A percentile compares a stretch with the other conserved stretches of the same genome.
These are phyloP conservation scores for Syzygium jambos DNA, from an alignment of 345 rosid species.

Conservation along the genomic window DNA sequence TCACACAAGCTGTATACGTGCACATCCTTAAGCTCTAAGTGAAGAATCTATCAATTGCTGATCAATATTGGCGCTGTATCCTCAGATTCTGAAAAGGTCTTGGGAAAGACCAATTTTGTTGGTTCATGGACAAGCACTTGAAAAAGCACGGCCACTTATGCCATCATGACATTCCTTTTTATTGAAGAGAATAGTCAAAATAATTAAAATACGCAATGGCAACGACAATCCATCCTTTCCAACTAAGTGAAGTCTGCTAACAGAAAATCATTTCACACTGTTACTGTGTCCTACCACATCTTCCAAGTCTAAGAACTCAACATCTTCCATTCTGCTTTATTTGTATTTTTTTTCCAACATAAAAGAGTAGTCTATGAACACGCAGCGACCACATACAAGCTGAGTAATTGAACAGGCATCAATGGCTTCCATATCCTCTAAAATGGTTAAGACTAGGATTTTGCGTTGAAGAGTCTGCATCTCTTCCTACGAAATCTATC, in stretches of 20 bases:
- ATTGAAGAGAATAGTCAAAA: neutral
- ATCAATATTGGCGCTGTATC: neutral
- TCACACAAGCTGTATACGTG: neutral
- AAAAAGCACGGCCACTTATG: neutral
- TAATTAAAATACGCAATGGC: neutral
- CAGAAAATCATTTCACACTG: neutral
- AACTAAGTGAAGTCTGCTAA: neutral
- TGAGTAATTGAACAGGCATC: neutral
- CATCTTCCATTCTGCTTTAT: neutral
- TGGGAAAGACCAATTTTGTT: neutral
- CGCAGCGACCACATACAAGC: neutral
- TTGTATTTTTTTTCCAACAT: neutral
- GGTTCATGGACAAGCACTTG: neutral
- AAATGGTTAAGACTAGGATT: neutral
- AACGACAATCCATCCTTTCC: neutral
- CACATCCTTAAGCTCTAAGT: neutral
- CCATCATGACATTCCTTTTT: neutral
- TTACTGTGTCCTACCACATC: neutral
- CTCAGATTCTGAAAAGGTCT: neutral
- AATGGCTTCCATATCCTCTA: neutral
- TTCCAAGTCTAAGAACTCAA: neutral
- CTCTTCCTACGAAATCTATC: neutral
- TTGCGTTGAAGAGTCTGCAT: neutral
- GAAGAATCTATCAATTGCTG: neutral
- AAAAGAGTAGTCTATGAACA: neutral